phyloP scores from a whole-genome alignment of 192 early-diverging fungal genomes.

The Jimgerdemannia flammicorona region DNA sequence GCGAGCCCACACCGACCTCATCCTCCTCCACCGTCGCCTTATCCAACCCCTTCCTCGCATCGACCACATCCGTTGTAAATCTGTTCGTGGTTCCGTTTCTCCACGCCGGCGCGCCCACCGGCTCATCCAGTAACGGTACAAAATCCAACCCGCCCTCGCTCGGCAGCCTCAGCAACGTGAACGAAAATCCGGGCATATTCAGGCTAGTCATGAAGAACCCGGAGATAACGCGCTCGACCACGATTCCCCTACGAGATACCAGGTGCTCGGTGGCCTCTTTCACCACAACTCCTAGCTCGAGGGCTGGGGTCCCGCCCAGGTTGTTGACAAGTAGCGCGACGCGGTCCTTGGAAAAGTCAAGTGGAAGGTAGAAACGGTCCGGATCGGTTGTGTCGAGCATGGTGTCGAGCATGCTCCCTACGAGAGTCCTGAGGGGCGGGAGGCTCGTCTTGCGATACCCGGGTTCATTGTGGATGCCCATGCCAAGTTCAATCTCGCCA shows the following conservation, averaged over 20 bases:
- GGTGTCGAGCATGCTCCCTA: constrained; percentile 50
- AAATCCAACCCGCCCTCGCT: constrained; percentile 24
- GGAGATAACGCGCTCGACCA: constrained; percentile 52
- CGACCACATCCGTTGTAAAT: constrained; percentile 30
- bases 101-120: constrained; percentile 63
- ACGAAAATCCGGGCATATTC: constrained; percentile 76
- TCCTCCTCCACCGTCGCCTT: constrained; percentile 27
- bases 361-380: constrained; percentile 32
- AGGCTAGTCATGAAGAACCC: constrained; percentile 79
- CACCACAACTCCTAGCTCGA: constrained; percentile 69
- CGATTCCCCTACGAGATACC: constrained; percentile 22
- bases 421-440: constrained; percentile 43
- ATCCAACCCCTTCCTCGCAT: constrained; percentile 16
- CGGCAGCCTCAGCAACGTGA: constrained; percentile 58
- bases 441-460: constrained; percentile 58
- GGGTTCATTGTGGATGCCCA: constrained; percentile 87
- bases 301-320: constrained; percentile 67
- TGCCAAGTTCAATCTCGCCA: constrained; percentile 67
- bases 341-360: constrained; percentile 13
- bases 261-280: constrained; percentile 62
- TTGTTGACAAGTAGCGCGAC: constrained; percentile 79
- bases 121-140: constrained; percentile 50
- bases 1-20: constrained; percentile 14
- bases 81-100: constrained; percentile 39
- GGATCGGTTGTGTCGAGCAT: constrained; percentile 41